Conservation (phyloP, 371 early-diverging fungal species). For the Gilbertella persicaria region DNA sequence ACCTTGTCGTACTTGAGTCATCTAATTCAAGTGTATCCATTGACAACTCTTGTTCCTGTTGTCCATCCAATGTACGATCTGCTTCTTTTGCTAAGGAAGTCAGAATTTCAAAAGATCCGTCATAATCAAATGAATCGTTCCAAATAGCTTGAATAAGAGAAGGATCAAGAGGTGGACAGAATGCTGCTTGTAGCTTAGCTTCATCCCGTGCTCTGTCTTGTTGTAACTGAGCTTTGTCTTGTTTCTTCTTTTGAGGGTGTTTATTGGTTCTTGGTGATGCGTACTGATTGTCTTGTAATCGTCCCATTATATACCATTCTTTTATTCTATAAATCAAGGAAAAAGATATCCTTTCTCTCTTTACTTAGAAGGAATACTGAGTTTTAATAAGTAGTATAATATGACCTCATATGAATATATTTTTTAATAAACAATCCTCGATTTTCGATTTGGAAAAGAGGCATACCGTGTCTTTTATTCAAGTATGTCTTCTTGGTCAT, state of each 20-base stretch:
- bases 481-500: too few relatives aligned
- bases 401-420: too few relatives aligned
- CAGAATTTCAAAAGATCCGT: conserved; percentile 15
- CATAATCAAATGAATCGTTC: conserved; percentile 28
- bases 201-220: conserved; percentile 12
- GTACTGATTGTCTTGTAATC: conserved; percentile 29
- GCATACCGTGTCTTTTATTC: too few relatives aligned
- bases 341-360: too few relatives aligned
- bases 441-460: too few relatives aligned
- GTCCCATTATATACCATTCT: conserved; percentile 16
- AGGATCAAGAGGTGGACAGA: conserved; percentile 31
- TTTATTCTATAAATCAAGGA: too few relatives aligned
- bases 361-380: too few relatives aligned
- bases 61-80: conserved; percentile 15
- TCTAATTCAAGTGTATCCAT: conserved; percentile 11
- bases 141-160: conserved; percentile 33
- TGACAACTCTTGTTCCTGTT: background rate
- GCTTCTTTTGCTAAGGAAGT: conserved; percentile 27
- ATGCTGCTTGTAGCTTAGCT: conserved; percentile 17
- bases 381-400: too few relatives aligned
- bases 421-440: too few relatives aligned
- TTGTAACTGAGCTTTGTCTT: background rate
- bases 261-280: background rate
- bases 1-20: conserved; percentile 1
- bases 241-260: background rate